Conservation (phyloP, 805 yeast species). For the Pichia membranifaciens region DNA sequence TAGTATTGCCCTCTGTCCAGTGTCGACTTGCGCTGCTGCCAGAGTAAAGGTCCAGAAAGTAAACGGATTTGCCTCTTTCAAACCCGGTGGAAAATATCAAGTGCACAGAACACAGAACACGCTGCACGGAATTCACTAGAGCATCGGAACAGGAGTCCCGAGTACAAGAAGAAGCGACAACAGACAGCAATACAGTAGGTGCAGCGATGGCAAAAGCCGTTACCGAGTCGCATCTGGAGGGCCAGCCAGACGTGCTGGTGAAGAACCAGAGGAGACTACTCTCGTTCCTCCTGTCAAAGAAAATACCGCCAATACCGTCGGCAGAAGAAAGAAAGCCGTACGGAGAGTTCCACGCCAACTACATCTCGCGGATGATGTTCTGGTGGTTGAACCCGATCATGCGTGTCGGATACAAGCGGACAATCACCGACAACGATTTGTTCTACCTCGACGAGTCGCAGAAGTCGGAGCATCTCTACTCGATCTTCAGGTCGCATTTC, state of each 20-base stretch:
- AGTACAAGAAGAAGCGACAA: too few relatives aligned
- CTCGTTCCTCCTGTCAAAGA: slow-evolving; percentile 43
- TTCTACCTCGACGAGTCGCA: slow-evolving; percentile 39
- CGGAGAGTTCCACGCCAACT: slow-evolving; percentile 41
- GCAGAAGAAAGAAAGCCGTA: slow-evolving; percentile 46
- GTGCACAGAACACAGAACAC: too few relatives aligned
- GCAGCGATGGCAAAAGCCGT: too few relatives aligned
- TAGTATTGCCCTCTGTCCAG: too few relatives aligned
- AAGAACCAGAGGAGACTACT: slow-evolving; percentile 42
- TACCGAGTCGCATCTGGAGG: slow-evolving; percentile 5
- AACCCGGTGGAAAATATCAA: too few relatives aligned
- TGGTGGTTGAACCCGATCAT: slow-evolving; percentile 67
- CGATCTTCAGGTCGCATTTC: slow-evolving; percentile 32
- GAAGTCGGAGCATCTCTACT: slow-evolving; percentile 37
- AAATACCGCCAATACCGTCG: slow-evolving; percentile 45
- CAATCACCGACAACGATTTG: slow-evolving; percentile 59
- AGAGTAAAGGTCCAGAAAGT: too few relatives aligned
- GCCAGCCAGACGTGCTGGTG: slow-evolving; percentile 5
- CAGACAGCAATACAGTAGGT: too few relatives aligned
- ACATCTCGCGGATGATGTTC: slow-evolving; percentile 44
- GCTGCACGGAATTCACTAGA: too few relatives aligned
- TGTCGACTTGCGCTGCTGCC: too few relatives aligned
- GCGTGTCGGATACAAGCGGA: slow-evolving; percentile 64
- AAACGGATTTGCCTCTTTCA: too few relatives aligned
- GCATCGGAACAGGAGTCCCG: too few relatives aligned